Evolutionary conservation across 345 rosid species (phyloP).

Genomic region (Bruguiera parviflora): DNA sequence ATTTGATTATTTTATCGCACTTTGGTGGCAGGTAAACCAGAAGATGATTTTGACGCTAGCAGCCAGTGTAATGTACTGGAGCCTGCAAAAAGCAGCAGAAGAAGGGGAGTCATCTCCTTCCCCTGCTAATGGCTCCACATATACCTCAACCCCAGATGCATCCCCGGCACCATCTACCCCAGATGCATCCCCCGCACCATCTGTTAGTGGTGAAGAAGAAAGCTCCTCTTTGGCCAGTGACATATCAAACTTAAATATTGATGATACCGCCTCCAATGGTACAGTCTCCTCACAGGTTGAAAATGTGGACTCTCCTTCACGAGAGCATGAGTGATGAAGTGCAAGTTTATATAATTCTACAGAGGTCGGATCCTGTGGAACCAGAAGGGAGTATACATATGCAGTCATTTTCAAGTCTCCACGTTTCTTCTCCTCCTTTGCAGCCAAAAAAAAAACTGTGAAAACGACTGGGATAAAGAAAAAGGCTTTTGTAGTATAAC

Average conservation of each 20-base stretch:
- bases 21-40: conserved; percentile 69
- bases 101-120: conserved; percentile 50
- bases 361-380: too few species aligned
- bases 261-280: conserved; percentile 60
- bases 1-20: not conserved
- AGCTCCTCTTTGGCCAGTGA: conserved; percentile 59
- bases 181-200: conserved; percentile 66
- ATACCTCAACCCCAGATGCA: conserved; percentile 46
- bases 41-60: conserved; percentile 86
- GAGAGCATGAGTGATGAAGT: conserved; percentile 13
- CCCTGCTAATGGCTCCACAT: conserved; percentile 30
- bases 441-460: too few species aligned
- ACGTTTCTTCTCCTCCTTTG: too few species aligned
- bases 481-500: too few species aligned
- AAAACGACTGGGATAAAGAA: too few species aligned
- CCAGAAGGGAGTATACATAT: too few species aligned
- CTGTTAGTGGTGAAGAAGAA: conserved; percentile 70
- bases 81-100: conserved; percentile 52
- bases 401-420: too few species aligned
- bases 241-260: conserved; percentile 48
- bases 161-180: conserved; percentile 62
- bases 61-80: conserved; percentile 94
- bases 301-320: conserved; percentile 36
- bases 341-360: not conserved
- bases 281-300: conserved; percentile 48